Evolutionary conservation across 2,329 filamentous ascomycete genomes (phyloP).

Genomic region (Penicillium thymicola): DNA sequence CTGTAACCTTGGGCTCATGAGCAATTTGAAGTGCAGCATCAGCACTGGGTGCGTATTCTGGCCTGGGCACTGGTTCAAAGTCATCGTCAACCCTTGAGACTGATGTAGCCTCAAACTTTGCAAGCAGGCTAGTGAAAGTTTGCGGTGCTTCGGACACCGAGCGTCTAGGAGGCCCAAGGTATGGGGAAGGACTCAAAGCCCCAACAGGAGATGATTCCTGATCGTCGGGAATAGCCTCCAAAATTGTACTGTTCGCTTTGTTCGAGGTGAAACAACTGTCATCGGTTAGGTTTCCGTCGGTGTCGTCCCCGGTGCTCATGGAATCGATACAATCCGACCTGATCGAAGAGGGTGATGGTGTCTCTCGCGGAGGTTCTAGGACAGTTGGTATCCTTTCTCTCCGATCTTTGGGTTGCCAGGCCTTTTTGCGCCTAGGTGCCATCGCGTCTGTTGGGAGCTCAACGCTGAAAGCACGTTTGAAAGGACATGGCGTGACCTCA

Average conservation of each 20-base stretch:
- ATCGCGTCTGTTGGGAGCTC: constrained; percentile 67
- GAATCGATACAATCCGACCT: constrained; percentile 22
- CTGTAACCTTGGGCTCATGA: background rate
- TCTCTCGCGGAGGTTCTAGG: constrained; percentile 5
- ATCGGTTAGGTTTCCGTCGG: constrained; percentile 34
- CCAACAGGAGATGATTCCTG: constrained; percentile 11
- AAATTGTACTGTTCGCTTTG: constrained; percentile 21
- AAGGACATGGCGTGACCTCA: constrained; percentile 84
- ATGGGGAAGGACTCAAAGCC: constrained; percentile 9
- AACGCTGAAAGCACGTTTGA: constrained; percentile 72
- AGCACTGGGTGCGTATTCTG: background rate
- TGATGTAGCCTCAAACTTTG: constrained; percentile 36
- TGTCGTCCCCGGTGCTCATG: constrained; percentile 32
- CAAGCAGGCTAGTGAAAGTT: constrained; percentile 38
- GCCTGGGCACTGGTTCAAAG: background rate
- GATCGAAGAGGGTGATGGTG: constrained; percentile 11
- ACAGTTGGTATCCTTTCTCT: constrained; percentile 34
- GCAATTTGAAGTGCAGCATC: background rate
- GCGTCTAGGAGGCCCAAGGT: constrained; percentile 14
- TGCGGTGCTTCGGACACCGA: constrained; percentile 30
- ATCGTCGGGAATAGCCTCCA: constrained; percentile 25
- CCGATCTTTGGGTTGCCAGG: constrained; percentile 63
- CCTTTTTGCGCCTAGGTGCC: constrained; percentile 63
- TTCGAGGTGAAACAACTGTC: constrained; percentile 27
- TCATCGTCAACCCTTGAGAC: constrained; percentile 1